These are phyloP conservation scores for Tylopilus sp. DNA, from an alignment of 1,284 basidiomycete species.

Conservation along the genomic window DNA sequence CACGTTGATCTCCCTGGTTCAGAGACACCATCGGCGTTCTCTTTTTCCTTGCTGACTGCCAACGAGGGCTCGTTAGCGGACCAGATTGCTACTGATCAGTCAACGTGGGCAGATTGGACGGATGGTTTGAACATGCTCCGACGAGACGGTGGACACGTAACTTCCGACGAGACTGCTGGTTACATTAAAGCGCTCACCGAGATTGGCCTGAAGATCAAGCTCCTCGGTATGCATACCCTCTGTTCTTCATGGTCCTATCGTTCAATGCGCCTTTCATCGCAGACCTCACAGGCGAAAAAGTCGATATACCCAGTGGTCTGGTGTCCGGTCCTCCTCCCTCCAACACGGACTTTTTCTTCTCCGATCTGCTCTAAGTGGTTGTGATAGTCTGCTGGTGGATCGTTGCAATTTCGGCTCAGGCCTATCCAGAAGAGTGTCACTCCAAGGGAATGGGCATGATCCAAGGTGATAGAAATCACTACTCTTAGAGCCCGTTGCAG, in stretches of 20 bases:
- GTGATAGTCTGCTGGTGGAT: not conserved
- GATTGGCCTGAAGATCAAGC: slow-evolving; percentile 90
- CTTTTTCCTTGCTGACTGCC: slow-evolving; percentile 74
- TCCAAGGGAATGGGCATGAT: not conserved
- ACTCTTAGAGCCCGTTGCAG: slow-evolving; percentile 24
- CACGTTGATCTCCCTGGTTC: slow-evolving; percentile 55
- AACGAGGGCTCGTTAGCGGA: slow-evolving; percentile 79
- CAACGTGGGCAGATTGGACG: slow-evolving; percentile 93
- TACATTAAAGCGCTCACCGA: slow-evolving; percentile 87
- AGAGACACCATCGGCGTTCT: slow-evolving; percentile 62
- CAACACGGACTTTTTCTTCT: slow-evolving; percentile 86
- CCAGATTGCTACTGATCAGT: slow-evolving; percentile 80
- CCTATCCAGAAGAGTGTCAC: slow-evolving; percentile 3
- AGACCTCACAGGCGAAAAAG: slow-evolving; percentile 89
- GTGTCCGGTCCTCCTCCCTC: slow-evolving; percentile 68
- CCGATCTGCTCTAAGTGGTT: slow-evolving; percentile 45
- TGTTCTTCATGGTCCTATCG: not conserved
- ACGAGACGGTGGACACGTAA: slow-evolving; percentile 74
- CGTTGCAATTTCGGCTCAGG: slow-evolving; percentile 12
- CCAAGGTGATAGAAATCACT: slow-evolving; percentile 11
- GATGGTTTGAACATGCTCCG: slow-evolving; percentile 90
- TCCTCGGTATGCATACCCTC: slow-evolving; percentile 56
- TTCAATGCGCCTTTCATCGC: slow-evolving; percentile 7
- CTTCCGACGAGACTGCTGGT: slow-evolving; percentile 80
- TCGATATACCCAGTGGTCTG: slow-evolving; percentile 83